phyloP scores from a whole-genome alignment of 345 rosid genomes.

The Salix brachista region DNA sequence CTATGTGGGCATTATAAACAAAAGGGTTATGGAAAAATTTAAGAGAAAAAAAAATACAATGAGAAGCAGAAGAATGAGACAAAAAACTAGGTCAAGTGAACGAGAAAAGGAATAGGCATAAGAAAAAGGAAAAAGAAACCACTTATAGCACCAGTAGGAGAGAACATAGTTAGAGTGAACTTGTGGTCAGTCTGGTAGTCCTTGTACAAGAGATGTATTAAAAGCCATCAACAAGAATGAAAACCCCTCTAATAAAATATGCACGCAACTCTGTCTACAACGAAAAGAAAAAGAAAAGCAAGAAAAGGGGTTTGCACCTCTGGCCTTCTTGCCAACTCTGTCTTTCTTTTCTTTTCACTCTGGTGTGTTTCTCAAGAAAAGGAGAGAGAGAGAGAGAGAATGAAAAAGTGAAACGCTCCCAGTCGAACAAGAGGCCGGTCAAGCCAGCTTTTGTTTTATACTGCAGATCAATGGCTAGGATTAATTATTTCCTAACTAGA shows the following conservation, averaged over 20 bases:
- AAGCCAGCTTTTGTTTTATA: no score
- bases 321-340: conserved; percentile 70
- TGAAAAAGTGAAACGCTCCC: no score
- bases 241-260: no score
- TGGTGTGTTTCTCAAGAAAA: no score
- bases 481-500: no score
- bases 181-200: conserved; percentile 91
- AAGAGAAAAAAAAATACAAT: background rate
- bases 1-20: background rate
- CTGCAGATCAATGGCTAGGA: no score
- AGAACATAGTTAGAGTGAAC: conserved; percentile 73
- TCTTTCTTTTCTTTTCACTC: no score
- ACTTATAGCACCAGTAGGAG: conserved; percentile 82
- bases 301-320: conserved; percentile 43
- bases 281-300: background rate
- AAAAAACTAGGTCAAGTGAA: background rate
- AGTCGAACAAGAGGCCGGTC: no score
- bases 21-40: background rate
- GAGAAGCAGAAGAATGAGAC: background rate
- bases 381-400: no score
- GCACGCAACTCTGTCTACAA: background rate
- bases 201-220: conserved; percentile 75
- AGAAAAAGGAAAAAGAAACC: background rate
- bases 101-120: background rate
- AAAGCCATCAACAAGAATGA: conserved; percentile 7